phyloP scores from a whole-genome alignment of 495 filamentous ascomycete species.

The Glonium stellatum region DNA sequence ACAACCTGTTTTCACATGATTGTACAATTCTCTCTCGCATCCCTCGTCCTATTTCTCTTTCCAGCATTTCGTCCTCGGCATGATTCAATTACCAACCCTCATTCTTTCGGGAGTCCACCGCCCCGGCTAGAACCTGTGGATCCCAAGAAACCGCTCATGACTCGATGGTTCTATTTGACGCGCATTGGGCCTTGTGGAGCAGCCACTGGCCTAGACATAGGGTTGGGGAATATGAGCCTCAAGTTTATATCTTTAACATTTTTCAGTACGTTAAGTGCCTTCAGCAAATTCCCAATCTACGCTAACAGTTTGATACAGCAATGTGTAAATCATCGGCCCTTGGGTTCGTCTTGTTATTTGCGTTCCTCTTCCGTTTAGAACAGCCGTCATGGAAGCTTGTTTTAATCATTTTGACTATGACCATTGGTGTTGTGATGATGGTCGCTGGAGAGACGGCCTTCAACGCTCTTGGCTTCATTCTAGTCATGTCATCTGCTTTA shows the following conservation, averaged over 20 bases:
- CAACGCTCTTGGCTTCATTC: conserved; percentile 75
- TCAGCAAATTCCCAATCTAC: background rate
- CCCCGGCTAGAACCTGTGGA: conserved; percentile 43
- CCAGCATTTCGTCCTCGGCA: conserved; percentile 72
- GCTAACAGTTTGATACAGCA: conserved; percentile 43
- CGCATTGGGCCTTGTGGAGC: conserved; percentile 88
- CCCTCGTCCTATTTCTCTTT: conserved; percentile 70
- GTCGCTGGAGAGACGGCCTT: conserved; percentile 94
- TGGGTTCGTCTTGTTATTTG: conserved; percentile 91
- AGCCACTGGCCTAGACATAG: conserved; percentile 93
- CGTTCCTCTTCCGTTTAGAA: conserved; percentile 90
- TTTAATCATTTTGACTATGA: conserved; percentile 87
- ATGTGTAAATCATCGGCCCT: conserved; percentile 99
- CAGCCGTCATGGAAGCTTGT: conserved; percentile 77
- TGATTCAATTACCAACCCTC: conserved; percentile 39
- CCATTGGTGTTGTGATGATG: conserved; percentile 95
- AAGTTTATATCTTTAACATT: conserved; percentile 96
- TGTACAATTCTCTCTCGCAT: conserved; percentile 84
- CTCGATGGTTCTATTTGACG: conserved; percentile 82
- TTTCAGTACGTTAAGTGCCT: conserved; percentile 60
- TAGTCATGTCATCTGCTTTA: conserved; percentile 87
- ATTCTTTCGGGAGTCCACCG: conserved; percentile 42
- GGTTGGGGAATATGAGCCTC: conserved; percentile 89
- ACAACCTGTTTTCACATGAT: conserved; percentile 94
- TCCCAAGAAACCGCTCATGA: conserved; percentile 69